Conservation (phyloP, 2,329 filamentous ascomycete genomes). For the Camillea tinctor region DNA sequence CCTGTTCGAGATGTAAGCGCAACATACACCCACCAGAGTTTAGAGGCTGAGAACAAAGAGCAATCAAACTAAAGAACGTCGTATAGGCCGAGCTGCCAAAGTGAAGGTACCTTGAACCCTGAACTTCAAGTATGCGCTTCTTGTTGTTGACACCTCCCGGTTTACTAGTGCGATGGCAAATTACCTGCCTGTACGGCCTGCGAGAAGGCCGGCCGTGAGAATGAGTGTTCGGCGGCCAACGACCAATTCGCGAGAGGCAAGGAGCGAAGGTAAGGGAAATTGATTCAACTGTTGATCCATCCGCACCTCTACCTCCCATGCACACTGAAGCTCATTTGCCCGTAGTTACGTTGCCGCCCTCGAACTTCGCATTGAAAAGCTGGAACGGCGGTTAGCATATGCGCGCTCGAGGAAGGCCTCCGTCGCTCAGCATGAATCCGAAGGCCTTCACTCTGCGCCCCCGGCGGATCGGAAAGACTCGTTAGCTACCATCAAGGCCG, state of each 20-base stretch:
- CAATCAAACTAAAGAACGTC: conserved; percentile 16
- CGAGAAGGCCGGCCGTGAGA: conserved; percentile 82
- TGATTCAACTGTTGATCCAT: conserved; percentile 14
- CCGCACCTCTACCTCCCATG: conserved; percentile 1
- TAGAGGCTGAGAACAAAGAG: conserved; percentile 3
- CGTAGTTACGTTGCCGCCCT: conserved; percentile 85
- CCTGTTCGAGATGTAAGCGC: conserved; percentile 69
- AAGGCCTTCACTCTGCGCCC: conserved; percentile 39
- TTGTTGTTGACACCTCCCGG: conserved; percentile 14
- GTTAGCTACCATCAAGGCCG: conserved; percentile 58
- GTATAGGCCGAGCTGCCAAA: conserved; percentile 75
- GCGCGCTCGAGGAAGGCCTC: conserved; percentile 70
- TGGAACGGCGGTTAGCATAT: conserved; percentile 74
- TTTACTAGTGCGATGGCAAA: conserved; percentile 80
- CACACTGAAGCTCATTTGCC: conserved; percentile 1
- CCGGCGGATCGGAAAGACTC: conserved; percentile 62
- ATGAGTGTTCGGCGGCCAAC: conserved; percentile 89
- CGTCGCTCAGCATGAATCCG: conserved; percentile 63
- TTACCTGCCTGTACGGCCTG: conserved; percentile 93
- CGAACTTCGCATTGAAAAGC: conserved; percentile 85
- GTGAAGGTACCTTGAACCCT: conserved; percentile 63
- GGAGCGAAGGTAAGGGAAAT: conserved; percentile 67
- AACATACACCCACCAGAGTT: conserved; percentile 3
- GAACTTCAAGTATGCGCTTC: neutral
- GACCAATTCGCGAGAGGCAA: conserved; percentile 96